Percentiles rank a stretch among this genome's conserved stretches.
Evolutionary conservation across 1,139 yeast species (phyloP).

Genomic region (Lodderomyces jiufengensis): DNA sequence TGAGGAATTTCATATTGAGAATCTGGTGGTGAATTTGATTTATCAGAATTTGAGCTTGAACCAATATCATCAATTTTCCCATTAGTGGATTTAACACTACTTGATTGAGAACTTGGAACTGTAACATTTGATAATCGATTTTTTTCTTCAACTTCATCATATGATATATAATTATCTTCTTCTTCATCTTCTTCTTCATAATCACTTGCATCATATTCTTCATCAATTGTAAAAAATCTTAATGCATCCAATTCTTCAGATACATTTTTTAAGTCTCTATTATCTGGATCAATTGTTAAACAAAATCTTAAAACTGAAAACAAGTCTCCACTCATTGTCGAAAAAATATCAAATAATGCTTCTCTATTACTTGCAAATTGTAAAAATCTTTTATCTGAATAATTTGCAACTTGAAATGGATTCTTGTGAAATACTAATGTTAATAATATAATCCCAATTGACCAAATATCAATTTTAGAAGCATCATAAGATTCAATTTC

Average conservation of each 20-base stretch:
- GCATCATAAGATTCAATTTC: conserved; percentile 71
- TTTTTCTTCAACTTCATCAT: conserved; percentile 9
- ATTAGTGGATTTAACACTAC: conserved; percentile 1
- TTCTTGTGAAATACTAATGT: conserved; percentile 87
- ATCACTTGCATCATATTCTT: conserved; percentile 53
- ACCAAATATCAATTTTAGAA: conserved; percentile 88
- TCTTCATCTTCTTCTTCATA: conserved; percentile 45
- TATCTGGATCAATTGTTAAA: conserved; percentile 81
- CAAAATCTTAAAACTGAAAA: conserved; percentile 77
- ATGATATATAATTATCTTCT: conserved; percentile 11
- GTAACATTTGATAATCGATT: conserved; percentile 1
- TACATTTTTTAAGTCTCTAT: conserved; percentile 65
- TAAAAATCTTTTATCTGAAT: conserved; percentile 78
- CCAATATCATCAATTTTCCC: conserved; percentile 6
- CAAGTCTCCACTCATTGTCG: conserved; percentile 82
- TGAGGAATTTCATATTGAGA: conserved; percentile 26
- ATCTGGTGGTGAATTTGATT: conserved; percentile 6
- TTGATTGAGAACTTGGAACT: background rate
- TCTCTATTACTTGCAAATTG: conserved; percentile 88
- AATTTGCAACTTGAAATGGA: conserved; percentile 83
- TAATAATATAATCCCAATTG: conserved; percentile 80
- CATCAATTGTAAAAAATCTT: conserved; percentile 79
- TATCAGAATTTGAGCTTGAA: conserved; percentile 4
- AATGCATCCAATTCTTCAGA: conserved; percentile 57
- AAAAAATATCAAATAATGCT: conserved; percentile 87